phyloP scores from a whole-genome alignment of 202 grass and related monocot genomes.

The Hordeum pubiflorum region DNA sequence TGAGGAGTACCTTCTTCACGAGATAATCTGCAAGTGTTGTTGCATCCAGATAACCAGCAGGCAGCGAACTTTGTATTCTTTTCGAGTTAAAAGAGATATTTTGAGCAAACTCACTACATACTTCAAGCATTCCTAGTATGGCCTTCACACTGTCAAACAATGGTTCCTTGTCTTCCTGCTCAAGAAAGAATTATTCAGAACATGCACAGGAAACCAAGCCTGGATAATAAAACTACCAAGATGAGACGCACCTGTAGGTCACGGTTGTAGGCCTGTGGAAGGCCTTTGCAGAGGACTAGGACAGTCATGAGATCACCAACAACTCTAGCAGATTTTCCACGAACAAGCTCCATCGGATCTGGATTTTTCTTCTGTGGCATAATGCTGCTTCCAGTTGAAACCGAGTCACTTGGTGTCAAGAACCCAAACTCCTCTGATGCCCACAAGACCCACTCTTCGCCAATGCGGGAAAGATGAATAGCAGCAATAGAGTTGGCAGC shows the following conservation, averaged over 20 bases:
- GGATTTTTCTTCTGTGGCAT: slow-evolving; percentile 99
- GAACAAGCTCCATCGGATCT: slow-evolving; percentile 97
- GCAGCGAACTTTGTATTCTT: slow-evolving; percentile 67
- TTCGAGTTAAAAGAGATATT: slow-evolving; percentile 82
- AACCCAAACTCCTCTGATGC: slow-evolving; percentile 97
- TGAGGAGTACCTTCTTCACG: slow-evolving; percentile 74
- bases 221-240: background rate
- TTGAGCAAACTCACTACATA: slow-evolving; percentile 73
- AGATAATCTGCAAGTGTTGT: slow-evolving; percentile 99
- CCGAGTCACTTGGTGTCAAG: slow-evolving; percentile 77
- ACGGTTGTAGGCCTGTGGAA: slow-evolving; percentile 91
- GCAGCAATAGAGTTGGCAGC: slow-evolving; percentile 76
- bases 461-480: slow-evolving; percentile 87
- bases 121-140: slow-evolving; percentile 89
- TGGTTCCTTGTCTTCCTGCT: slow-evolving; percentile 97
- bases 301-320: slow-evolving; percentile 84
- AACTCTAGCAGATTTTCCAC: slow-evolving; percentile 94
- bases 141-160: slow-evolving; percentile 93
- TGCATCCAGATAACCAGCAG: slow-evolving; percentile 89
- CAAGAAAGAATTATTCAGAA: slow-evolving; percentile 15
- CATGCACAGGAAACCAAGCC: background rate
- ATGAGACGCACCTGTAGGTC: slow-evolving; percentile 65
- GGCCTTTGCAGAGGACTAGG: slow-evolving; percentile 80
- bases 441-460: slow-evolving; percentile 99
- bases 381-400: slow-evolving; percentile 98